Base-by-base conservation (phyloP, 2,329 filamentous ascomycete genomes). In the Colletotrichum melonis region DNA sequence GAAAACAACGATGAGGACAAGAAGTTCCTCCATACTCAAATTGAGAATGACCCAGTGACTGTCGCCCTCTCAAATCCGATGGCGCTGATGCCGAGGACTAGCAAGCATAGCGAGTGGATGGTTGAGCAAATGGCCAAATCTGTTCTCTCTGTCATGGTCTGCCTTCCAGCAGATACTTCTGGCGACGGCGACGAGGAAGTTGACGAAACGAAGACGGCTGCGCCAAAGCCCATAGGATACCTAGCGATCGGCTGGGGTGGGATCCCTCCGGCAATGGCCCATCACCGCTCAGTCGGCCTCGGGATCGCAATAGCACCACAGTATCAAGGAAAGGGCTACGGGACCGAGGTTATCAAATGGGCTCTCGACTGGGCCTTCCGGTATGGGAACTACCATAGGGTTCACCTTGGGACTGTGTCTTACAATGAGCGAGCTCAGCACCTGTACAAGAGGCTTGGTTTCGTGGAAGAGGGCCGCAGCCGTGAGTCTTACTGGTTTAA, bases 1-100 rank as follows among this genome's bases (percentile, higher is more conserved):
- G 54, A 69, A 22, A 55, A 38, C 19, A 65, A 58, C 60, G 60
- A 64, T 2, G 38, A 19, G 2, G 67, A 69, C 19, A 69, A 22
- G 9, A 57, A 14, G 19, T 69, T 69, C 54, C n/a, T 69, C 1
- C 28, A 64, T 28, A 38, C 52, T 7, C 38, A 69, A 0, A 30
- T 69, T 28, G 54, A 58, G 11, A 57, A 63, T 22, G 67, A 69
- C 38, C 67, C 54, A 14, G 16, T 64, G 12, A 58, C 57, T 2
- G 16, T 22, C 6, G 60, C 54, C 0, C 60, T 69, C 1, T 5
- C 35, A 1, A 54, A 35, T 2, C n/a, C 24, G 19, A 59, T 9
- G 32, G n/a, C 38, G 6, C 24, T 46, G 2, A 38, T 38, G 19
- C n/a, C 67, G 8, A 52, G 49, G 4, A 11, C 16, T 0, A n/a